Evolutionary conservation across 257 asterid genomes (phyloP), one percentile per base, ranked within the genome.

Genomic region (Solanum virginianum): DNA sequence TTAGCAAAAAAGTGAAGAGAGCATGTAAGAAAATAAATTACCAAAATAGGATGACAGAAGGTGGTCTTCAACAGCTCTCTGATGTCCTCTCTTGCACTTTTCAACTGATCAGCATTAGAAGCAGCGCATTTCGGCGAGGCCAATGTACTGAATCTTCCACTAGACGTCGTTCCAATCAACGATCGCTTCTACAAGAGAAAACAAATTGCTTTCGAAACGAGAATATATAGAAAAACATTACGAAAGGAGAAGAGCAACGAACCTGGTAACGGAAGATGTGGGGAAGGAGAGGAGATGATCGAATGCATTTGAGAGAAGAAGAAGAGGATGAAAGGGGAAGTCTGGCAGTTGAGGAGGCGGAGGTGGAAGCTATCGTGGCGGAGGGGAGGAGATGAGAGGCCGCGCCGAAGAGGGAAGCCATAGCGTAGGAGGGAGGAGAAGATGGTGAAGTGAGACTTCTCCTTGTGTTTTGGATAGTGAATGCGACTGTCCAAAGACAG

Each of bases 71-170:
- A 95, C 20, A 96, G 93, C 88, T 91, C 93, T 79, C 92, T 93
- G 5, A 96, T 92, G 84, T 96, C 99, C 88, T 96, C 96, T 82
- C 97, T 91, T 43, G 99, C 99, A 87, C 92, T 89, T 90, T 93
- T 94, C 92, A 96, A 85, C 91, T 96, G 97, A 86, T 90, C 94
- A 41, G 94, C 92, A 86, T 89, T 89, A 68, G 99, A 94, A 2
- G 92, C 97, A 4, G 91, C 86, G 94, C 95, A 92, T 90, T 91
- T 94, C 86, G 98, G 94, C 87, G 94, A 86, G 83, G 93, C 83
- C 70, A 79, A 87, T 17, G 97, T 87, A 49, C 93, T 89, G 85
- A 90, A 93, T 72, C 93, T 89, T 3, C 85, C 84, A 59, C 93
- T 90, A 86, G 91, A 87, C 8, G 88, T 70, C 10, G 87, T 66